Evolutionary conservation across 305 asterid genomes (phyloP).

Genomic region (Fraxinus platypoda): DNA sequence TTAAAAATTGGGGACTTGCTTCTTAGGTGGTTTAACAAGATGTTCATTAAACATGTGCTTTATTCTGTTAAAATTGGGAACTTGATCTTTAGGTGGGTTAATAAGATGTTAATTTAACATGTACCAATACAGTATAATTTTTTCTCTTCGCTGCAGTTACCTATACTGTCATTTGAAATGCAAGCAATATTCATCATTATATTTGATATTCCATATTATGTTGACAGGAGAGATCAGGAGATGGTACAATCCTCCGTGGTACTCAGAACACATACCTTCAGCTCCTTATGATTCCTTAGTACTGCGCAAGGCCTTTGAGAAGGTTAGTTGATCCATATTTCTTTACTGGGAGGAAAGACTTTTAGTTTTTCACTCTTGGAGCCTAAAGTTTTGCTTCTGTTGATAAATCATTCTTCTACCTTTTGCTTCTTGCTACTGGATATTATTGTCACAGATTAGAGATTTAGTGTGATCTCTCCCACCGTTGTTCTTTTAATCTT

Average conservation of each 20-base stretch:
- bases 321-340: conserved; percentile 56
- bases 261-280: conserved; percentile 69
- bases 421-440: neutral
- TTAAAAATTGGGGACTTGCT: conserved; percentile 10
- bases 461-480: neutral
- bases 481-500: neutral
- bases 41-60: neutral
- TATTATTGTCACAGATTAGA: neutral
- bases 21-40: neutral
- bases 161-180: conserved; percentile 7
- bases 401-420: neutral
- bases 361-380: conserved; percentile 9
- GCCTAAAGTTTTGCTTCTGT: conserved; percentile 15
- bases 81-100: neutral
- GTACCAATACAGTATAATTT: neutral
- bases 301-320: conserved; percentile 89
- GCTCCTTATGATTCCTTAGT: conserved; percentile 73
- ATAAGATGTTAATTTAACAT: neutral
- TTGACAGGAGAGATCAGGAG: conserved; percentile 75
- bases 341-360: conserved; percentile 1
- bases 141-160: conserved; percentile 18
- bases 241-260: conserved; percentile 99
- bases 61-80: neutral
- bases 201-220: conserved; percentile 27
- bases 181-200: conserved; percentile 25